Evolutionary conservation across 2,329 filamentous ascomycete genomes (phyloP).

Genomic region (Monosporascus ibericus): DNA sequence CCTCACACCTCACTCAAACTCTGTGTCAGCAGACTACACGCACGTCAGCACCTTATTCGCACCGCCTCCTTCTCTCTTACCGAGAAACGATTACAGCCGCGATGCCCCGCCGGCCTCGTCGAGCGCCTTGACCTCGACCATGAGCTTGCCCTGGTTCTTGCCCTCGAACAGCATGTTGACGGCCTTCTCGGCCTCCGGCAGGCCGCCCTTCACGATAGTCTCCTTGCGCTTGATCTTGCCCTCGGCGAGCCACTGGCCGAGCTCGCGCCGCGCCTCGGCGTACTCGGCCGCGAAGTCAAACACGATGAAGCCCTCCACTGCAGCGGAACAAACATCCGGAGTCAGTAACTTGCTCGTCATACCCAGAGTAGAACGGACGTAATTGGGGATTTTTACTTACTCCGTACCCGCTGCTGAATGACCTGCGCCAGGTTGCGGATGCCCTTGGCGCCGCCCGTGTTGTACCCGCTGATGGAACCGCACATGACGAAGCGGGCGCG

Average conservation of each 20-base stretch:
- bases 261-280: conserved; percentile 49
- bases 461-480: conserved; percentile 66
- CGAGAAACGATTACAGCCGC: not conserved
- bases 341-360: no score
- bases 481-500: conserved; percentile 65
- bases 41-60: no score
- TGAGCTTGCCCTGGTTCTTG: conserved; percentile 62
- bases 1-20: no score
- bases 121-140: conserved; percentile 45
- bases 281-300: conserved; percentile 60
- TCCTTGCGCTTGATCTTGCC: conserved; percentile 69
- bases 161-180: conserved; percentile 62
- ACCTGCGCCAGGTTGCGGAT: conserved; percentile 23
- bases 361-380: no score
- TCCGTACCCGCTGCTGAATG: conserved; percentile 42
- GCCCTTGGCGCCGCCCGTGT: conserved; percentile 44
- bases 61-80: no score
- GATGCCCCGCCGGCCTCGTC: conserved; percentile 12
- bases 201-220: conserved; percentile 63
- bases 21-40: no score
- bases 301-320: conserved; percentile 65
- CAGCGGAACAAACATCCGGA: no score
- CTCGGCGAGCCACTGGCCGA: conserved; percentile 62
- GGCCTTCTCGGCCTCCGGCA: conserved; percentile 56
- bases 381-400: no score